Percentiles rank a stretch among this genome's conserved stretches.
phyloP scores from a whole-genome alignment of 805 yeast genomes.

The Hanseniaspora mollemarum region DNA sequence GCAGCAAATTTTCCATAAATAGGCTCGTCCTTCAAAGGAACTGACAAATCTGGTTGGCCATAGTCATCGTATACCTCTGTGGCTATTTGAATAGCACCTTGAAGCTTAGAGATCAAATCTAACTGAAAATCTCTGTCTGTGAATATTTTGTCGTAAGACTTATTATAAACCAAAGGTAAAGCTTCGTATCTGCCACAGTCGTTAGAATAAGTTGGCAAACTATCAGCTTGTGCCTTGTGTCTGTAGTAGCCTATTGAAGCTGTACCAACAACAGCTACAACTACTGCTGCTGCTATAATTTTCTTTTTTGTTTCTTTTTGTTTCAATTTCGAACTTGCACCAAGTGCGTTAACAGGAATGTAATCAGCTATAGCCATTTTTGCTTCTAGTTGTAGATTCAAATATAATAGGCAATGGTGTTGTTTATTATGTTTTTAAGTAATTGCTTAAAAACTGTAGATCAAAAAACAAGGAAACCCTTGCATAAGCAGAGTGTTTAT shows the following conservation, averaged over 20 bases:
- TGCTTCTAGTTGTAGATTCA: background rate
- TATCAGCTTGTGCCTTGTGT: background rate
- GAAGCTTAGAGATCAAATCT: slow-evolving; percentile 26
- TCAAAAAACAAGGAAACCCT: no score
- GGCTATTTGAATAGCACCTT: slow-evolving; percentile 46
- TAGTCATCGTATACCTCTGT: slow-evolving; percentile 46
- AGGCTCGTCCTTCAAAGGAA: slow-evolving; percentile 16
- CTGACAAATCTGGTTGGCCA: slow-evolving; percentile 18
- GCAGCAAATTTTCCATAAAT: slow-evolving; percentile 17
- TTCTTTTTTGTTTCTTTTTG: slow-evolving; percentile 10
- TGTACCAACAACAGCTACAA: slow-evolving; percentile 1
- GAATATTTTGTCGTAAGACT: slow-evolving; percentile 17
- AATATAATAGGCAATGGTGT: no score
- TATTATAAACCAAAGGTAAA: slow-evolving; percentile 14
- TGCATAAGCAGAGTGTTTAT: no score
- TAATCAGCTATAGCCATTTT: slow-evolving; percentile 12
- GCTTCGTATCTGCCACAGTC: slow-evolving; percentile 17
- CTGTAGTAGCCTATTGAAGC: background rate
- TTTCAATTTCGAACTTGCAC: slow-evolving; percentile 9
- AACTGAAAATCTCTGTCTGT: slow-evolving; percentile 16
- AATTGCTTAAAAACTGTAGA: no score
- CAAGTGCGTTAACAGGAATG: slow-evolving; percentile 15
- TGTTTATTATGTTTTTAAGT: no score
- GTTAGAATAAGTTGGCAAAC: slow-evolving; percentile 10
- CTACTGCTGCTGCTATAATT: background rate